phyloP scores from a whole-genome alignment of 83 land plant genomes.

The Larix sibirica region DNA sequence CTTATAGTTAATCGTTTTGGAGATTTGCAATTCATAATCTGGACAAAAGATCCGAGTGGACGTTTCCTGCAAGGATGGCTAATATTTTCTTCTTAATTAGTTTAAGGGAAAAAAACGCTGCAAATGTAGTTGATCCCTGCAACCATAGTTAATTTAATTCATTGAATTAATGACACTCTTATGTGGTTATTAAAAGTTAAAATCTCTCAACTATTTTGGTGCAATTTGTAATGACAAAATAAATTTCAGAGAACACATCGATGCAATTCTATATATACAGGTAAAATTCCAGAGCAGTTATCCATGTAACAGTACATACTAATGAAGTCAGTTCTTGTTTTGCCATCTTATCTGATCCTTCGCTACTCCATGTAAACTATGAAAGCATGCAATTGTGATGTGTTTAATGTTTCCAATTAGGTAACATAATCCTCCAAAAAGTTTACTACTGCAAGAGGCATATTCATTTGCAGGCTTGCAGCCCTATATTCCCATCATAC shows the following conservation, averaged over 20 bases:
- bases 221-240: neutral
- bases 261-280: neutral
- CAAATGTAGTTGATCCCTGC: neutral
- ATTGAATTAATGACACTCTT: neutral
- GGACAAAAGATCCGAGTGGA: neutral
- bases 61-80: neutral
- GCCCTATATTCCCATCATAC: neutral
- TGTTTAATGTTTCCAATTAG: neutral
- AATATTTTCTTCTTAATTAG: neutral
- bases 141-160: neutral
- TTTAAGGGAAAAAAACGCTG: neutral
- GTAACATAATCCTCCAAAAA: neutral
- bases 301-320: too few species aligned
- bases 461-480: neutral
- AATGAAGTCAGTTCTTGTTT: neutral
- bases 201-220: neutral
- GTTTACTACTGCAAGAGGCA: constrained; percentile 5
- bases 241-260: neutral
- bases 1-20: neutral
- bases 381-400: neutral
- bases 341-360: neutral
- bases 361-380: constrained; percentile 3
- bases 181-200: neutral
- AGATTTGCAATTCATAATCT: neutral
- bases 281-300: neutral